Conservation (phyloP, 495 filamentous ascomycete genomes). For the Jackrogersella minutella region DNA sequence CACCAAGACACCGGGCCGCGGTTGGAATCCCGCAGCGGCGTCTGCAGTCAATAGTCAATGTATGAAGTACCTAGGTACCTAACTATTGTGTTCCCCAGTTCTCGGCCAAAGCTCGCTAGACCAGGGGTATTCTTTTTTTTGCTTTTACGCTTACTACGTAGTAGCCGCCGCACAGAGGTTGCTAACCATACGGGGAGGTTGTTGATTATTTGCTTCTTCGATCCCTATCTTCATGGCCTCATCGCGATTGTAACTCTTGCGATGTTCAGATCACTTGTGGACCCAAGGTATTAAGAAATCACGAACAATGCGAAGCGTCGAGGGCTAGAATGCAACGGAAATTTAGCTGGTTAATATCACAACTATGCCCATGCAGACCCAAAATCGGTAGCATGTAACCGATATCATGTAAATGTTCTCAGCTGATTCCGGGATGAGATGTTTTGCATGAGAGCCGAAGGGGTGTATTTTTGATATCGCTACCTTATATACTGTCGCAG, state of each 20-base stretch:
- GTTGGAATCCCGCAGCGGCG: slow-evolving; percentile 7
- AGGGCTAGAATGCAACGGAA: slow-evolving; percentile 1
- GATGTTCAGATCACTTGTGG: slow-evolving; percentile 15
- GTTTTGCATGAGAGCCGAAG: slow-evolving; percentile 22
- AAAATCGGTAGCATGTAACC: slow-evolving; percentile 16
- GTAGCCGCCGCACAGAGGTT: slow-evolving; percentile 26
- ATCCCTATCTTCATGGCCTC: slow-evolving; percentile 2
- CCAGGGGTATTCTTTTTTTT: slow-evolving; percentile 2
- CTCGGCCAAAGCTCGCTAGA: slow-evolving; percentile 12
- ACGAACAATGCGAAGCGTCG: slow-evolving; percentile 3
- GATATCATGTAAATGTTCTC: slow-evolving; percentile 12
- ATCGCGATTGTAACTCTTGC: slow-evolving; percentile 18
- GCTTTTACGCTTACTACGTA: slow-evolving; percentile 17
- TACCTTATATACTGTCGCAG: slow-evolving; percentile 11
- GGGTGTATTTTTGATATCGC: slow-evolving; percentile 11
- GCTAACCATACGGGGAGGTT: slow-evolving; percentile 7
- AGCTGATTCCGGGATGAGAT: slow-evolving; percentile 7
- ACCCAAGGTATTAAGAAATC: background rate
- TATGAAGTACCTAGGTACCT: background rate
- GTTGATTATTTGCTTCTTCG: background rate
- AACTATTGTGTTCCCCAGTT: slow-evolving; percentile 17
- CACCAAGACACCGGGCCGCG: slow-evolving; percentile 13
- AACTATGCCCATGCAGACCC: background rate
- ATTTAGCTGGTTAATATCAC: slow-evolving; percentile 1
- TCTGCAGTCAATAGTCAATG: background rate